These are phyloP conservation scores for Aspergillus homomorphus DNA, from an alignment of 495 filamentous ascomycete genomes.

Conservation along the genomic window DNA sequence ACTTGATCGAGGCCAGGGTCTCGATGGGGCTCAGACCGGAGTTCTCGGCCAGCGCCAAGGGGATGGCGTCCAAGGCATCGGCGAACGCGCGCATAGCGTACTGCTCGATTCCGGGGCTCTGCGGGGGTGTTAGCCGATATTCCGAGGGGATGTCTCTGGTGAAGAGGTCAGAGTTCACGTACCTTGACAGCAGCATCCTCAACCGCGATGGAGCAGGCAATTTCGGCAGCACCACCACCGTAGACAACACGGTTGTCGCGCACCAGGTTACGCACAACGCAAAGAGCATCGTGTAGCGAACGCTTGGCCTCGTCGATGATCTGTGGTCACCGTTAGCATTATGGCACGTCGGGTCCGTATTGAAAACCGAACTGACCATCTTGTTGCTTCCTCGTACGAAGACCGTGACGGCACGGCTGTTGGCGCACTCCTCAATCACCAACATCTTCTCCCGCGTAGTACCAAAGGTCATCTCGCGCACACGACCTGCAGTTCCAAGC, in stretches of 20 bases:
- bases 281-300: conserved; percentile 94
- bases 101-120: conserved; percentile 92
- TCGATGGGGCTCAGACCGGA: conserved; percentile 94
- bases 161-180: conserved; percentile 8
- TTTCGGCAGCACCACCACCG: conserved; percentile 94
- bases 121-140: conserved; percentile 14
- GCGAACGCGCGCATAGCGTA: conserved; percentile 98
- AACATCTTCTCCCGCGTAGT: conserved; percentile 99
- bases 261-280: conserved; percentile 95
- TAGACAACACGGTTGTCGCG: conserved; percentile 98
- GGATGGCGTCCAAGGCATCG: conserved; percentile 89
- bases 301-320: conserved; percentile 99
- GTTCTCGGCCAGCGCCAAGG: conserved; percentile 97
- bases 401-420: conserved; percentile 91
- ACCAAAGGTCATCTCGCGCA: conserved; percentile 93
- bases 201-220: conserved; percentile 94
- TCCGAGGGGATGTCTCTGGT: not conserved
- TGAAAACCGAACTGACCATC: conserved; percentile 64
- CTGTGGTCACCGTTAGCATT: conserved; percentile 43
- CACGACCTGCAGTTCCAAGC: conserved; percentile 83
- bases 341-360: conserved; percentile 6
- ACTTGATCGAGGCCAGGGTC: conserved; percentile 91
- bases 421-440: conserved; percentile 98
- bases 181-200: conserved; percentile 92
- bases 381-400: conserved; percentile 99